Conservation (phyloP, 2,329 filamentous ascomycete species). For the Lachnum nothofagi region DNA sequence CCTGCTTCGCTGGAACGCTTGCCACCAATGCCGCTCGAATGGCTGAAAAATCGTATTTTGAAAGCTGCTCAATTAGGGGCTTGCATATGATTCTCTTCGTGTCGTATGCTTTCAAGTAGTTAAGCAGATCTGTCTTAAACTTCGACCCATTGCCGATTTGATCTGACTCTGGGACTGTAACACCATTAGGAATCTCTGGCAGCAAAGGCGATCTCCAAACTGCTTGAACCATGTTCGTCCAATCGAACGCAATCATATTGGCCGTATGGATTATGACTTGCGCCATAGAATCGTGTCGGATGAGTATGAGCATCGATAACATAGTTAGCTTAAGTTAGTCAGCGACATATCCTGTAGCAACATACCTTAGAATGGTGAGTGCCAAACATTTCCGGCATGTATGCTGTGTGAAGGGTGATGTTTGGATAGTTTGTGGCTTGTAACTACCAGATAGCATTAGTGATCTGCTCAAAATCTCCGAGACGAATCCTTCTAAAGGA, state of each 20-base stretch:
- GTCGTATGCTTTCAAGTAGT: slow-evolving; percentile 69
- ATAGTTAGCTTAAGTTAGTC: slow-evolving; percentile 3
- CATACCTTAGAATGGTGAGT: slow-evolving; percentile 60
- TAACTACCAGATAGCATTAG: slow-evolving; percentile 45
- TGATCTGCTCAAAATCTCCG: too few species aligned
- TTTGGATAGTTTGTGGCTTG: slow-evolving; percentile 59
- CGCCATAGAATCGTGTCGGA: slow-evolving; percentile 69
- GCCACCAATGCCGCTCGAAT: slow-evolving; percentile 70
- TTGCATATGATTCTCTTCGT: slow-evolving; percentile 48
- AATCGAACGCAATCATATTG: slow-evolving; percentile 85
- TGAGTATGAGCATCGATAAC: slow-evolving; percentile 74
- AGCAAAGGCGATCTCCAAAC: slow-evolving; percentile 73
- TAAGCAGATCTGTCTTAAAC: slow-evolving; percentile 72
- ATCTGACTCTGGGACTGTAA: slow-evolving; percentile 10
- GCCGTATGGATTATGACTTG: slow-evolving; percentile 83
- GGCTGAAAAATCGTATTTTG: slow-evolving; percentile 61
- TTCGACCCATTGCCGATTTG: slow-evolving; percentile 54
- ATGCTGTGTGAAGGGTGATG: slow-evolving; percentile 65
- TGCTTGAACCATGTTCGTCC: slow-evolving; percentile 82
- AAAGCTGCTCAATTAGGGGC: slow-evolving; percentile 53
- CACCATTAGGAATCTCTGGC: slow-evolving; percentile 34
- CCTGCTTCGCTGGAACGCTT: slow-evolving; percentile 68
- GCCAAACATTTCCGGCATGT: slow-evolving; percentile 77
- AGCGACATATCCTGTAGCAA: background rate
- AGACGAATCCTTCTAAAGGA: too few species aligned